Conservation (phyloP, 2,329 filamentous ascomycete species). For the Xylaria arbuscula region DNA sequence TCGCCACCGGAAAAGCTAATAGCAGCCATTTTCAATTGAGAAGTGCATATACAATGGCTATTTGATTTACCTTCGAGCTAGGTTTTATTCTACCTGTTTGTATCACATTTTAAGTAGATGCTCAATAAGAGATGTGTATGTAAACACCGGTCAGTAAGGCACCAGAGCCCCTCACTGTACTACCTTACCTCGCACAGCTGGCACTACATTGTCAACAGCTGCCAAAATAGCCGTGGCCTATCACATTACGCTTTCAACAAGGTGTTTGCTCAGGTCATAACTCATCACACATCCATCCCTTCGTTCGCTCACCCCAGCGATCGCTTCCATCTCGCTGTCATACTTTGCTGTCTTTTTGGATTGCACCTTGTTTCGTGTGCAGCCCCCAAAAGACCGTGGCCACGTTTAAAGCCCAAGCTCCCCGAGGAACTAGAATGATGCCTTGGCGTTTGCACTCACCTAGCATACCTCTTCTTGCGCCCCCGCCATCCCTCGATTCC, state of each 20-base stretch:
- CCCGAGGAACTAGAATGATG: conserved; percentile 27
- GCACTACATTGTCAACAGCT: neutral
- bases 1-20: no score
- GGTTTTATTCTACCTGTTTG: no score
- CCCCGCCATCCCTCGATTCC: conserved; percentile 23
- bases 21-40: no score
- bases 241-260: neutral
- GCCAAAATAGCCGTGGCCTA: neutral
- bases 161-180: neutral
- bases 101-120: neutral
- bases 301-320: neutral
- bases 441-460: conserved; percentile 24
- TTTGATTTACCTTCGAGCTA: no score
- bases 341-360: conserved; percentile 5
- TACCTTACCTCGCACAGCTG: neutral
- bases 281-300: conserved; percentile 8
- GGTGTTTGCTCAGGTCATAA: neutral
- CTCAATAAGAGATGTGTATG: neutral
- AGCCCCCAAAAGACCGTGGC: neutral
- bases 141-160: neutral
- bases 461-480: conserved; percentile 15
- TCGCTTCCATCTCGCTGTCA: conserved; percentile 10
- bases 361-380: conserved; percentile 1
- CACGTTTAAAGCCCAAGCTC: conserved; percentile 1
- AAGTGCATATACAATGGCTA: no score